Base-by-base conservation (phyloP, 352 stramenopile genomes). In the Phytophthora pluvialis region DNA sequence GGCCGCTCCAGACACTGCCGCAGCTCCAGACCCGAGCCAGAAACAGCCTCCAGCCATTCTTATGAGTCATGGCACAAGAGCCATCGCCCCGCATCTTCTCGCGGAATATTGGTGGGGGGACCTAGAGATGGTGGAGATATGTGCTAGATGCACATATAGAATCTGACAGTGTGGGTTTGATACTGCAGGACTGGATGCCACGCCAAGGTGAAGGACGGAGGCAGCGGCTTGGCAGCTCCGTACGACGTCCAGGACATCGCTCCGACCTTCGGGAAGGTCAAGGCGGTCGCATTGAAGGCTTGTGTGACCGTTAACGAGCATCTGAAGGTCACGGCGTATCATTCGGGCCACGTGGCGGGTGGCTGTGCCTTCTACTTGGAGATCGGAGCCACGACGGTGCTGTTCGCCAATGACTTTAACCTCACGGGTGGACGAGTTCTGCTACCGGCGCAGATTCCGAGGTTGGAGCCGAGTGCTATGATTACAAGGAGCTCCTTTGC, bases 381-480 rank as follows among this genome's bases (percentile, higher is more conserved):
- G 64, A 78, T 96, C 28, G 83, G 86, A 58, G 51, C 70, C 5
- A 88, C 80, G n/a, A 83, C 81, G 1, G 76, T 95, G 42, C 43
- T 95, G 21, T 94, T 78, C 25, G 85, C 88, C 21, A 89, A 87
- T 26, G 86, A 91, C 50, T 94, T 96, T 60, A 94, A 93, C 56
- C 64, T 92, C 35, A 77, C 76, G 21, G 86, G 86, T 11, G 84
- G 81, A 3, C 77, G 86, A 50, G 81, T 96, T 39, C 45, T 96
- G 8, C 64, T 90, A 16, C 81, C 85, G 1, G 79, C 83, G 5
- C 67, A 90, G 51, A 89, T 96, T 38, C 88, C 88, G 42, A 70
- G 81, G 8, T 60, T 93, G 28, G 71, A 83, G 25, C 83, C 86
- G 3, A 82, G 58, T 38, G 79, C 72, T 0, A 57, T 94, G 42